Percentiles rank a stretch among this genome's conserved stretches.
Evolutionary conservation across 805 yeast species (phyloP).

Genomic region (Lipomyces starkeyi): DNA sequence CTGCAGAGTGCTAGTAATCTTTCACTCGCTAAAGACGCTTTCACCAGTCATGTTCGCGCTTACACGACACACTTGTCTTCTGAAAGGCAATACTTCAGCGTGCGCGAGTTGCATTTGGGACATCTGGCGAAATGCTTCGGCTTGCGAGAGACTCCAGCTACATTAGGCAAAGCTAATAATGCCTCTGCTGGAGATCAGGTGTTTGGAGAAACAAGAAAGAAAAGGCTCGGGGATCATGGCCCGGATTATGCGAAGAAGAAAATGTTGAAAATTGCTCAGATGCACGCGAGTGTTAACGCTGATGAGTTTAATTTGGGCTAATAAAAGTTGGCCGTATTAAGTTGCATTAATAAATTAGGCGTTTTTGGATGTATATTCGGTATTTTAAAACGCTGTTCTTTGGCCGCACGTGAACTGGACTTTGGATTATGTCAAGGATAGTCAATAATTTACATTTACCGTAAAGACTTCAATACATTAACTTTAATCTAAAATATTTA

Average conservation of each 20-base stretch:
- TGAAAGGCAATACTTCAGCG: slow-evolving; percentile 81
- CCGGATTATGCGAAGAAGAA: slow-evolving; percentile 74
- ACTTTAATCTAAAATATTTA: not conserved
- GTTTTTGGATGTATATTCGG: not conserved
- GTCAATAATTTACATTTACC: not conserved
- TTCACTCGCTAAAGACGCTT: slow-evolving; percentile 76
- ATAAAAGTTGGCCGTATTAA: not conserved
- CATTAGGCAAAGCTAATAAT: slow-evolving; percentile 60
- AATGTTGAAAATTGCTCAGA: slow-evolving; percentile 75
- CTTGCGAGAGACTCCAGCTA: slow-evolving; percentile 85
- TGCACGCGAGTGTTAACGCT: slow-evolving; percentile 65
- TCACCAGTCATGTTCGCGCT: slow-evolving; percentile 88
- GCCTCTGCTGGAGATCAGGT: slow-evolving; percentile 42
- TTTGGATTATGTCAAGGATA: not conserved
- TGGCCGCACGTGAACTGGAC: not conserved
- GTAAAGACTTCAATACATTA: no score
- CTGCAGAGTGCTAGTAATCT: slow-evolving; percentile 65
- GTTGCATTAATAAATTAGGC: not conserved
- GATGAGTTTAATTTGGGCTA: slow-evolving; percentile 72
- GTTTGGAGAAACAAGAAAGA: slow-evolving; percentile 38
- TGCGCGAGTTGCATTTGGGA: slow-evolving; percentile 85
- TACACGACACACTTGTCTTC: slow-evolving; percentile 89
- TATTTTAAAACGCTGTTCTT: not conserved
- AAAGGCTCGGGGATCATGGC: slow-evolving; percentile 49
- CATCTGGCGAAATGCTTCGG: slow-evolving; percentile 96